Evolutionary conservation across 208 protist genomes (phyloP), one percentile per base, ranked within the genome.

Genomic region (Balamuthia mandrillaris): DNA sequence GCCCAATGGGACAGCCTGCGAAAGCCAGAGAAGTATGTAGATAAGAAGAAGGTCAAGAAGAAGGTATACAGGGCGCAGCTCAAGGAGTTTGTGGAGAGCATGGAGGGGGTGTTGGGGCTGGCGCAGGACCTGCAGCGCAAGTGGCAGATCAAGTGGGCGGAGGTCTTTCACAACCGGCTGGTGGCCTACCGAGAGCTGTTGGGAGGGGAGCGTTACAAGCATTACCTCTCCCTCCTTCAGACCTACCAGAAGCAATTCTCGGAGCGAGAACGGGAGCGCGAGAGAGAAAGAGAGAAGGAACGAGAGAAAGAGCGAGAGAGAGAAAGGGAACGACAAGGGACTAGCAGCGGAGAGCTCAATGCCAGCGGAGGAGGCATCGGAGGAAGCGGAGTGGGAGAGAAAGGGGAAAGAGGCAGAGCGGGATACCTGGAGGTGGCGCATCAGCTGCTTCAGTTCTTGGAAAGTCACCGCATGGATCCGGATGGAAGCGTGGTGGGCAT

Each of bases 31-130:
- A 16, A 29, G 4, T 35, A 51, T 18, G 63, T 72, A 42, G 63
- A 72, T 29, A 72, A 49, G 63, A 72, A 72, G 63, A 72, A 72
- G 63, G 63, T 72, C 41, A 72, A 72, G 63, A 72, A 72, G 63
- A 72, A 72, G 24, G 21, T 72, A 14, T 49, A 49, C 39, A 72
- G 51, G 63, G 33, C 16, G 4, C 63, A 72, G 7, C 41, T 52
- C 6, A 74, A 74, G 65, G 65, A n/a, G 4, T 51, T 51, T 42
- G 44, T 74, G 24, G 65, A 74, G 9, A 42, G 51, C 27, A 51
- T 74, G 1, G 65, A 74, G 39, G 65, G 41, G 10, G 44, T 37
- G 65, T 7, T 74, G 27, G 29, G 21, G 65, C 33, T 52, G 7
- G 65, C 33, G 65, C 65, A 42, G 6, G 65, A 74, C 24, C 51